Evolutionary conservation across 2,329 filamentous ascomycete species (phyloP), one percentile per base, ranked within the genome.

Genomic region (Colletotrichum falcatum): DNA sequence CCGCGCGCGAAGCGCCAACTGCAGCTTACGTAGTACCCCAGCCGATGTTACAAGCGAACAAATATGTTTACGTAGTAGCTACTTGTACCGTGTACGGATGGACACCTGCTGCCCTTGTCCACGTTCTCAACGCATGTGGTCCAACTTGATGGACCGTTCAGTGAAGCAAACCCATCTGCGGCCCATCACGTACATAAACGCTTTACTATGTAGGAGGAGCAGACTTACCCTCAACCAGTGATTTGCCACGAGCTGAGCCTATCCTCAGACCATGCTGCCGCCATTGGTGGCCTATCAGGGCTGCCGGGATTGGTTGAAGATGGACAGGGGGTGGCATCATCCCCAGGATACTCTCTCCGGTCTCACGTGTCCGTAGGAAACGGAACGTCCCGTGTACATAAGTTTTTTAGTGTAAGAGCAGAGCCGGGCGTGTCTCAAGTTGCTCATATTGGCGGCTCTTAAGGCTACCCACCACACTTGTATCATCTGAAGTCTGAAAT

Each of bases 1-100:
- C 33, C 58, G 56, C 56, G 56, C n/a, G 56, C 37, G 42, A 61
- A 33, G 28, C 55, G 55, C 55, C 58, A 61, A 26, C 35, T n/a
- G 23, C 23, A 58, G 11, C 11, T 30, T 33, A 26, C n/a, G n/a
- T n/a, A n/a, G n/a, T n/a, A n/a, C n/a, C n/a, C n/a, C n/a, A n/a
- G n/a, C n/a, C n/a, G n/a, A n/a, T n/a, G n/a, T n/a, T n/a, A 30
- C 55, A n/a, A 35, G 26, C 20, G 53, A 20, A 16, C 20, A 30
- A 51, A 20, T 23, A 9, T 51, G 16, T 18, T 30, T 30, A 28
- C n/a, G n/a, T n/a, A n/a, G n/a, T n/a, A n/a, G n/a, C n/a, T n/a
- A n/a, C n/a, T n/a, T n/a, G n/a, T n/a, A n/a, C n/a, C n/a, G n/a
- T n/a, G n/a, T n/a, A n/a, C n/a, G n/a, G n/a, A n/a, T n/a, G n/a